phyloP scores from a whole-genome alignment of 1,139 yeast genomes.

The Yamadazyma epiphylla region DNA sequence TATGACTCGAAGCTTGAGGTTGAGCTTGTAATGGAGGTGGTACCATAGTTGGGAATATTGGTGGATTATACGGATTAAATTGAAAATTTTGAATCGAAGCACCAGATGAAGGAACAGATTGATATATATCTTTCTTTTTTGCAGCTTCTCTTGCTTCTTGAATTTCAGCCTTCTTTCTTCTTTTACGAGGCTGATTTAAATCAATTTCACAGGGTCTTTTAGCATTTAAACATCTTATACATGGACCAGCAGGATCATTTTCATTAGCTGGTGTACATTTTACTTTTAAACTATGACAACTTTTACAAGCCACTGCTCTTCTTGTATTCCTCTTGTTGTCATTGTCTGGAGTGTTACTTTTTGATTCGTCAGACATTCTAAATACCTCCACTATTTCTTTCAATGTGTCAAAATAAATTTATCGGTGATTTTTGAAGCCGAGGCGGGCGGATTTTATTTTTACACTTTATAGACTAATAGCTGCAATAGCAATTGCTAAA shows the following conservation, averaged over 20 bases:
- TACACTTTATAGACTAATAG: too few species aligned
- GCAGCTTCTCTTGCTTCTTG: conserved; percentile 16
- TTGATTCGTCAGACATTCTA: too few species aligned
- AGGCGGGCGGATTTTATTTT: too few species aligned
- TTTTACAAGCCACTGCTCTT: conserved; percentile 62
- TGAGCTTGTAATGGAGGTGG: not conserved
- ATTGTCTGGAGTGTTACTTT: not conserved
- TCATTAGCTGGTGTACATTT: conserved; percentile 74
- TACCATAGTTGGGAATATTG: not conserved
- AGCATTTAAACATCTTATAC: conserved; percentile 69
- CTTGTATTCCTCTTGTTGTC: conserved; percentile 12
- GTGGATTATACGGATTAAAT: not conserved
- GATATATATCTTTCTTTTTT: not conserved
- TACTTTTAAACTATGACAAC: conserved; percentile 78
- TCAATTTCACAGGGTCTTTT: conserved; percentile 67
- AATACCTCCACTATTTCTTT: too few species aligned
- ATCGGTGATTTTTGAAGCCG: too few species aligned
- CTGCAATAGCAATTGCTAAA: too few species aligned
- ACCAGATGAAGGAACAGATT: not conserved
- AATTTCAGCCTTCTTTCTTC: conserved; percentile 36
- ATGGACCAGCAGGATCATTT: conserved; percentile 56
- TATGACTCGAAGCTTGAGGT: not conserved
- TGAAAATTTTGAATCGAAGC: not conserved
- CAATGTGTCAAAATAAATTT: too few species aligned
- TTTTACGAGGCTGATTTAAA: conserved; percentile 54